These are phyloP conservation scores for Aspergillus intermedius DNA, from an alignment of 2,329 filamentous ascomycete species.

Conservation along the genomic window DNA sequence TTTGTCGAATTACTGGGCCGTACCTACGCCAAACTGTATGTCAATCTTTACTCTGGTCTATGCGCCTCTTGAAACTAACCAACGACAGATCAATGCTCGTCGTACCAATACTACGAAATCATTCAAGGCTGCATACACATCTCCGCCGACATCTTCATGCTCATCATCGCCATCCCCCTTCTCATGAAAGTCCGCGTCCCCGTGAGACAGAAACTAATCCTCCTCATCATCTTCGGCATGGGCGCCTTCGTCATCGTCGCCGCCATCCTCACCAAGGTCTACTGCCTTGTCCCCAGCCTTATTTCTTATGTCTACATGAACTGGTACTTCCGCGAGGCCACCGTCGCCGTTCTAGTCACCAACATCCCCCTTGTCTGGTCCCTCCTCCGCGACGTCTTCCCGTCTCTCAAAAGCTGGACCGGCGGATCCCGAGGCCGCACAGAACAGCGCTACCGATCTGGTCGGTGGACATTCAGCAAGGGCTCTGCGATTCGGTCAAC, in stretches of 20 bases:
- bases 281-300: conserved; percentile 37
- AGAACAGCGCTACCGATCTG: conserved; percentile 26
- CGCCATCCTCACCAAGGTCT: conserved; percentile 45
- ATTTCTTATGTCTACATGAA: conserved; percentile 41
- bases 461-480: conserved; percentile 25
- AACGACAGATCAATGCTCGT: conserved; percentile 34
- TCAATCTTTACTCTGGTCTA: background rate
- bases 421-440: conserved; percentile 30
- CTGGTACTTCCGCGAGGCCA: conserved; percentile 44
- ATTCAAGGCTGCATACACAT: conserved; percentile 42
- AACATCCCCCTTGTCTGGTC: conserved; percentile 49
- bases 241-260: conserved; percentile 44
- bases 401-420: conserved; percentile 34
- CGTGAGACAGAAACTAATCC: conserved; percentile 38
- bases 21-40: conserved; percentile 37
- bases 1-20: conserved; percentile 46
- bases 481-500: conserved; percentile 16
- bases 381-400: conserved; percentile 45
- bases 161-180: conserved; percentile 38
- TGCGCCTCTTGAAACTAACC: background rate
- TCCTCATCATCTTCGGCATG: conserved; percentile 39
- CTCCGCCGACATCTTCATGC: conserved; percentile 39
- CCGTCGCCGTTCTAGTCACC: conserved; percentile 43
- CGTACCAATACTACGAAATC: conserved; percentile 42
- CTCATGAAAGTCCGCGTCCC: conserved; percentile 36